Base-by-base conservation (phyloP, 345 rosid species). In the Erucastrum elatum region DNA sequence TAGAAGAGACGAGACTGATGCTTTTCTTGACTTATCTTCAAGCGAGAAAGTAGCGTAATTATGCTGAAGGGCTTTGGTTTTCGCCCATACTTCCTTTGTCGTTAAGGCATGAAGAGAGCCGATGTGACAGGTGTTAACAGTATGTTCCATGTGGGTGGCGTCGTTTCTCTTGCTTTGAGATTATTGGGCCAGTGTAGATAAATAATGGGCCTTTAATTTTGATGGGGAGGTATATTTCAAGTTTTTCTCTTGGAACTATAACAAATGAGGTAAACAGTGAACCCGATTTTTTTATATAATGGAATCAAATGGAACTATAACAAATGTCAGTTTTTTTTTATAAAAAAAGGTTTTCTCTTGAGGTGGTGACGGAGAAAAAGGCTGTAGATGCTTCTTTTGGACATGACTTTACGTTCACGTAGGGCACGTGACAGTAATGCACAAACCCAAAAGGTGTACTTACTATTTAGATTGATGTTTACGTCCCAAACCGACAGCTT, bases 401-500 rank as follows among this genome's bases (percentile, higher is more conserved):
- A 58, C 64, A 59, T 75, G 56, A 37, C 1, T 37, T 26, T 29
- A 66, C 59, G 61, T 16, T 15, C 10, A 53, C 59, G 59, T 15
- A 15, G 59, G 59, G 59, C 59, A 15, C 26, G 59, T 53, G 59
- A 53, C 25, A 53, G 59, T 53, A 15, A 66, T 27, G 39, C 61
- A 68, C 79, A 69, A 44, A 30, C 31, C 65, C 1, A 56, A 74
- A 55, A 55, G 63, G 72, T 2, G 51, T 21, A 64, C 15, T 66
- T 55, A 63, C 17, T 70, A 17, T 27, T 5, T n/a, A 33, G 64
- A 60, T 68, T 13, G 70, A 69, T 77, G 75, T 70, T 77, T 70
- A 70, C 80, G 75, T 77, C 58, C 56, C 70, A 63, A 70, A 77
- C 70, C 71, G 80, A n/a, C n/a, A n/a, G n/a, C n/a, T n/a, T n/a